Evolutionary conservation across 805 yeast species (phyloP).

Genomic region (Ogataea zsoltii): DNA sequence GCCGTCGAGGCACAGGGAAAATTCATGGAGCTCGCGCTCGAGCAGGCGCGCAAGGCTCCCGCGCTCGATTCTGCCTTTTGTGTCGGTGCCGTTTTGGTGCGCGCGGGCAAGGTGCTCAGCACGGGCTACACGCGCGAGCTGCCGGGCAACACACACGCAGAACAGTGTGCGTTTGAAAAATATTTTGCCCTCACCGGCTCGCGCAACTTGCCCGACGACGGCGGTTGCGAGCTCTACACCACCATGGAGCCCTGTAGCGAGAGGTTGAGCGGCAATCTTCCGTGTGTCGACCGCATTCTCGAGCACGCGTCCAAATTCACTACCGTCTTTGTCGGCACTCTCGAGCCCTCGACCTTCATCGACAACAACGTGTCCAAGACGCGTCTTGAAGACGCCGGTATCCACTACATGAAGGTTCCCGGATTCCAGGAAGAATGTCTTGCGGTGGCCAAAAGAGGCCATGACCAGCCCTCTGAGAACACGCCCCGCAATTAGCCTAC

Average conservation of each 20-base stretch:
- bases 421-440: slow-evolving; percentile 77
- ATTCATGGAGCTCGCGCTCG: slow-evolving; percentile 75
- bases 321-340: slow-evolving; percentile 86
- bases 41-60: slow-evolving; percentile 77
- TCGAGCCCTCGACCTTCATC: slow-evolving; percentile 91
- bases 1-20: slow-evolving; percentile 58
- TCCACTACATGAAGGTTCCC: slow-evolving; percentile 76
- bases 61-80: slow-evolving; percentile 84
- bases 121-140: slow-evolving; percentile 90
- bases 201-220: slow-evolving; percentile 48
- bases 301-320: slow-evolving; percentile 48
- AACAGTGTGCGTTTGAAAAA: slow-evolving; percentile 88
- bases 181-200: slow-evolving; percentile 44
- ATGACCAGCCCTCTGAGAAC: slow-evolving; percentile 33
- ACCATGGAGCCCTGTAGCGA: slow-evolving; percentile 97
- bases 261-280: slow-evolving; percentile 84
- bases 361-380: slow-evolving; percentile 64
- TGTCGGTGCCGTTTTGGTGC: slow-evolving; percentile 87
- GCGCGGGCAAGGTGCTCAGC: slow-evolving; percentile 64
- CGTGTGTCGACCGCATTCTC: slow-evolving; percentile 82
- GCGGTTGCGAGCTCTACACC: slow-evolving; percentile 81
- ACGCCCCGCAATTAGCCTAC: too few relatives aligned
- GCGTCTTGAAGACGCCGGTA: slow-evolving; percentile 54
- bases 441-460: slow-evolving; percentile 73
- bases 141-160: slow-evolving; percentile 96